Conservation (phyloP, 306 rosid species). For the Luffa acutangula region DNA sequence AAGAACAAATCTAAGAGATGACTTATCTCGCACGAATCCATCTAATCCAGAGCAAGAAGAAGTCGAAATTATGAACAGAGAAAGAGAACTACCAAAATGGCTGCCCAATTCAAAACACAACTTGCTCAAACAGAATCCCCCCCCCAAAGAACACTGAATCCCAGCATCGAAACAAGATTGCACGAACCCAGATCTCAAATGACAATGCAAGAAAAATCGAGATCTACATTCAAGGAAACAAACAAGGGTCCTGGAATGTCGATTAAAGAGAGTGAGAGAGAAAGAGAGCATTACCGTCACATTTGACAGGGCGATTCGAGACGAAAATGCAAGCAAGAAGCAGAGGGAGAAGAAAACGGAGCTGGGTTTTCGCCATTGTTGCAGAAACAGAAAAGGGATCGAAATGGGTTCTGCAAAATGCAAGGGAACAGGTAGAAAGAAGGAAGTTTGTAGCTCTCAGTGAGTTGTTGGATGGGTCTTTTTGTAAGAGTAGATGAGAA, state of each 20-base stretch:
- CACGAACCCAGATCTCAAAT: constrained; percentile 1
- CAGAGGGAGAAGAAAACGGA: constrained; percentile 5
- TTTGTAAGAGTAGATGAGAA: not conserved
- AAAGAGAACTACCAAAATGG: not conserved
- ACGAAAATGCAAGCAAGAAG: constrained; percentile 8
- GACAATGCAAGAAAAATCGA: not conserved
- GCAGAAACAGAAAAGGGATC: not conserved
- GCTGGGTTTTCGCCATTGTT: not conserved
- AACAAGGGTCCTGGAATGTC: not conserved
- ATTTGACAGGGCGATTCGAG: not conserved
- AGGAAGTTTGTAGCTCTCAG: not conserved
- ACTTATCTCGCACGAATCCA: not conserved
- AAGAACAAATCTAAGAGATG: not conserved
- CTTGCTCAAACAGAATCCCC: not conserved
- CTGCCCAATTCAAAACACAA: not conserved
- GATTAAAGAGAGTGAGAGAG: not conserved
- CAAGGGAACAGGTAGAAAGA: not conserved
- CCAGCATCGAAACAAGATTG: not conserved
- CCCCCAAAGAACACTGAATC: not conserved
- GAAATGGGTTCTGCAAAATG: not conserved
- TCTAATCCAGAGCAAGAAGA: not conserved
- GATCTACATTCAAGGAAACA: not conserved
- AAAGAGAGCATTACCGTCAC: not conserved
- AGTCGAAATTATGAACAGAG: not conserved
- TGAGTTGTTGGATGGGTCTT: not conserved